Base-by-base conservation (phyloP, 225 moss, liverwort and hornwort species). In the Bryoerythrophyllum caledonicum region DNA sequence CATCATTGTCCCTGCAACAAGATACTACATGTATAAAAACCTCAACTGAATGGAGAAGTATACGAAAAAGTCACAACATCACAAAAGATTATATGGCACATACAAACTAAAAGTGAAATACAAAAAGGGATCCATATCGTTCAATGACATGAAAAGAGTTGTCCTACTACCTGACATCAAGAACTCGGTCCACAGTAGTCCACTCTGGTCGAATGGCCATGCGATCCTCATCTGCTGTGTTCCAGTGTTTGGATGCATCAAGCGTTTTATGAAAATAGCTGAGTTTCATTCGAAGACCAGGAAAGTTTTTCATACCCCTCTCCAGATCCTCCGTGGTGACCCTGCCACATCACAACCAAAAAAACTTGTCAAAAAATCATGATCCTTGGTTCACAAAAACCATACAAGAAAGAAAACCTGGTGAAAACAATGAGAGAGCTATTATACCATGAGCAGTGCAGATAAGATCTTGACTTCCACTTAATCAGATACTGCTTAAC, bases 111-210 rank as follows among this genome's bases (percentile, higher is more conserved):
- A n/a, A n/a, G n/a, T n/a, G n/a, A n/a, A n/a, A 19, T n/a, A 30
- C 25, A 15, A 2, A 37, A 30, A 35, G 5, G 11, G 10, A 10
- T 7, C 51, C 34, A 51, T 23, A 34, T n/a, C n/a, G 6, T 34
- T 10, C 63, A 15, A 35, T 2, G 48, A 52, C 16, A 62, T 37
- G 23, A 14, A 52, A 52, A 49, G 19, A 17, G 48, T 49, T 49
- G 76, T 20, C 51, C 56, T 71, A 79, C 56, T 71, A 79, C 92
- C 92, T 88, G 60, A 65, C 82, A 63, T 93, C 88, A 27, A 93
- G 91, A 68, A 93, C 81, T 32, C 93, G 87, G 78, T 93, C 93
- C 72, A 93, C 93, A 68, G 91, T 93, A 41, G 93, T 93, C 93
- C 93, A 93, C 75, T 93, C 93, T 12, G 93, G 84, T 82, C 93